Evolutionary conservation across 2,329 filamentous ascomycete genomes (phyloP).

Genomic region (Trichocomaceae sp.): DNA sequence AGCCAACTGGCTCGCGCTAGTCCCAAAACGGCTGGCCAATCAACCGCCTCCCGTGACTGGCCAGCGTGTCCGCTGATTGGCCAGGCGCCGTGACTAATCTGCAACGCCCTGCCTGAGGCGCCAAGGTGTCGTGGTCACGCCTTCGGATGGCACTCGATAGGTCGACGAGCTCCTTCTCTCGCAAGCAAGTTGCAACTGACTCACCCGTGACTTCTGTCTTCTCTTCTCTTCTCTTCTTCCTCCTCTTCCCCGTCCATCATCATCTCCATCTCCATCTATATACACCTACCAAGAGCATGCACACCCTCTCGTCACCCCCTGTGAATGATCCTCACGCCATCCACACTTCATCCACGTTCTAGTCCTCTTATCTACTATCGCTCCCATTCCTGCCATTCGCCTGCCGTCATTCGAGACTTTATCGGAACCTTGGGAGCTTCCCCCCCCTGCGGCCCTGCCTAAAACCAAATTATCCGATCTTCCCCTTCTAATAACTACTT

Average conservation of each 20-base stretch:
- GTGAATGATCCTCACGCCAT: constrained; percentile 3
- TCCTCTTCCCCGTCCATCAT: no score
- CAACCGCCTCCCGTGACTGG: neutral
- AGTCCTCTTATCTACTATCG: constrained; percentile 8
- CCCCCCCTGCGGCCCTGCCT: no score
- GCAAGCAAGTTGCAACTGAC: neutral
- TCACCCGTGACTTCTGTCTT: neutral
- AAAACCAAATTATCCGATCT: neutral
- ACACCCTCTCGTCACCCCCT: neutral
- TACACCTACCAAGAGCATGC: neutral
- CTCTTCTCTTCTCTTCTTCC: neutral
- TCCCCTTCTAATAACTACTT: neutral
- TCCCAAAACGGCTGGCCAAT: constrained; percentile 3
- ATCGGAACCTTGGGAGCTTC: constrained; percentile 11
- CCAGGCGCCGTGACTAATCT: constrained; percentile 1
- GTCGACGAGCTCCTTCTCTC: no score
- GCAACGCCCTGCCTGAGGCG: neutral
- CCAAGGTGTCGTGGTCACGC: constrained; percentile 8
- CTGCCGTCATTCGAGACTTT: constrained; percentile 6
- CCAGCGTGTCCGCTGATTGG: neutral
- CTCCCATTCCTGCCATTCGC: constrained; percentile 3
- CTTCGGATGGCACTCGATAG: no score
- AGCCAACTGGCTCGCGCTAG: neutral
- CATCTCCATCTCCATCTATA: no score
- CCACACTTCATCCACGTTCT: constrained; percentile 3